phyloP scores from a whole-genome alignment of 1,139 yeast genomes.

The Geotrichum restrictum region DNA sequence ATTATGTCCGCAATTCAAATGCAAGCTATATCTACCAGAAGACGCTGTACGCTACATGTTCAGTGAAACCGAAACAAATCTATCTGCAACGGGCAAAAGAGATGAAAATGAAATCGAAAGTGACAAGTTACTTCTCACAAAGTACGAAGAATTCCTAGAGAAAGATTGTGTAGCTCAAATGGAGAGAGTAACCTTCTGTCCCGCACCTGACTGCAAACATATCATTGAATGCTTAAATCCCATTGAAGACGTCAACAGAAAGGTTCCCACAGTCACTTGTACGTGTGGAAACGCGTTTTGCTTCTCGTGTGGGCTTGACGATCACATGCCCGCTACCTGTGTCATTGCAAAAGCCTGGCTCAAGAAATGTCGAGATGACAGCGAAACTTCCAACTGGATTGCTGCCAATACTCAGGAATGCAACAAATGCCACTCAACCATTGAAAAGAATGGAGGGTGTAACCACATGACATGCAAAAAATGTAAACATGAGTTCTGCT shows the following conservation, averaged over 20 bases:
- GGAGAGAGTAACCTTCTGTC: constrained; percentile 68
- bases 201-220: constrained; percentile 74
- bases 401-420: constrained; percentile 83
- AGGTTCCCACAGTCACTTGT: constrained; percentile 68
- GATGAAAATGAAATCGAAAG: not conserved
- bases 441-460: constrained; percentile 87
- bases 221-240: constrained; percentile 49
- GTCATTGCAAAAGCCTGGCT: constrained; percentile 67
- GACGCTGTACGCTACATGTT: constrained; percentile 43
- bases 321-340: constrained; percentile 85
- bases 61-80: constrained; percentile 15
- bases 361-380: constrained; percentile 75
- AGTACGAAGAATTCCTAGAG: constrained; percentile 31
- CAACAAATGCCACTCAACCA: constrained; percentile 58
- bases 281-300: constrained; percentile 69
- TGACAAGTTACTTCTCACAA: constrained; percentile 13
- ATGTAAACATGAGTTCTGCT: constrained; percentile 79
- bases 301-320: constrained; percentile 60
- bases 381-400: constrained; percentile 88
- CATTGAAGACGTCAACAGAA: constrained; percentile 38
- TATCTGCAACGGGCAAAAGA: constrained; percentile 5
- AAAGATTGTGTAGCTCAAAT: constrained; percentile 53
- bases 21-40: constrained; percentile 35
- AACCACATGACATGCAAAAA: constrained; percentile 89
- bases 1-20: constrained; percentile 57